phyloP scores from a whole-genome alignment of 1,284 basidiomycete species.

The Tylopilus sp. region DNA sequence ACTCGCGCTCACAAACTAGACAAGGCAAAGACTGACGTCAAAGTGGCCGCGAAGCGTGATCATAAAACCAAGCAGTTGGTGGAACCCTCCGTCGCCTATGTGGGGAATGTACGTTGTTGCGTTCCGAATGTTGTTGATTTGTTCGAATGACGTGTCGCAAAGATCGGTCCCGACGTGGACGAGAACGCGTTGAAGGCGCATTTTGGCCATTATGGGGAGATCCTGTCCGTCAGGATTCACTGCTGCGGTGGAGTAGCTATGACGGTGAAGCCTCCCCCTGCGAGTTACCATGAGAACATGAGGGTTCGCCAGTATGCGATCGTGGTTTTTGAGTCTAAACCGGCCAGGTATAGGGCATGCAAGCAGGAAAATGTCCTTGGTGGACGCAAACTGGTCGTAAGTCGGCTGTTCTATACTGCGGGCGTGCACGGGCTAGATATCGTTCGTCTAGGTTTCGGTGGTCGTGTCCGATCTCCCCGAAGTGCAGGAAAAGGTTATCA shows the following conservation, averaged over 20 bases:
- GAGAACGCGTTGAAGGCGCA: constrained; percentile 35
- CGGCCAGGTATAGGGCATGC: constrained; percentile 41
- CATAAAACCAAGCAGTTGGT: constrained; percentile 5
- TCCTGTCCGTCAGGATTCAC: constrained; percentile 43
- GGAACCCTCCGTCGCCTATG: constrained; percentile 42
- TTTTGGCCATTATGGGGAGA: constrained; percentile 44
- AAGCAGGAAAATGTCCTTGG: constrained; percentile 39
- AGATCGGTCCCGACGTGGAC: constrained; percentile 36
- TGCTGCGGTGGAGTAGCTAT: constrained; percentile 45
- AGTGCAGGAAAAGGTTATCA: constrained; percentile 38
- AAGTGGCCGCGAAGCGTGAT: constrained; percentile 23
- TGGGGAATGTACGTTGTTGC: constrained; percentile 52
- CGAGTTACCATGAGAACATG: constrained; percentile 26
- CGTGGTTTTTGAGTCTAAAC: constrained; percentile 40
- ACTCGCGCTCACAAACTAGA: constrained; percentile 13
- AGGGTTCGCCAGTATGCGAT: constrained; percentile 50
- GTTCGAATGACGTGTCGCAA: constrained; percentile 10
- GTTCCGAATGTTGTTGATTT: background rate
- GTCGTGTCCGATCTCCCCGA: constrained; percentile 52
- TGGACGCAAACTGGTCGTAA: constrained; percentile 42
- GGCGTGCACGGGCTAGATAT: background rate
- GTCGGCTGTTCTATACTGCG: constrained; percentile 7
- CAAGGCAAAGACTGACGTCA: constrained; percentile 20
- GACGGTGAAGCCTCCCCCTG: constrained; percentile 29
- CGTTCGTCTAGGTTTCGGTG: constrained; percentile 38